Conservation (phyloP, 495 filamentous ascomycete genomes). For the Xylaria venustula region DNA sequence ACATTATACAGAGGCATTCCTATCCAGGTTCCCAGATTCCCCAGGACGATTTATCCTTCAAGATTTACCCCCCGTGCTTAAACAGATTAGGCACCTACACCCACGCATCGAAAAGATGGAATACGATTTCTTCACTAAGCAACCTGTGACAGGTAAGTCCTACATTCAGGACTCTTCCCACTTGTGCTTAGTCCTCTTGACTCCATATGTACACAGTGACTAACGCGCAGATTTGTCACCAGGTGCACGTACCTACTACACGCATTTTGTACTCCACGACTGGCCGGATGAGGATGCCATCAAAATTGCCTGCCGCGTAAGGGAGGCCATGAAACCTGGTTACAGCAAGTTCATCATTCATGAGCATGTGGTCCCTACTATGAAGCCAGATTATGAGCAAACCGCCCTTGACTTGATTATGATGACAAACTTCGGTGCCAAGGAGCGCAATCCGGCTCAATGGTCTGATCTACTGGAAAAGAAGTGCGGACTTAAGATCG, state of each 20-base stretch:
- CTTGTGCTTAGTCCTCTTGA: background rate
- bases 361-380: slow-evolving; percentile 48
- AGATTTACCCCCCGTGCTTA: slow-evolving; percentile 43
- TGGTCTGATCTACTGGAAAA: too few relatives aligned
- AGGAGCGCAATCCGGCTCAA: too few relatives aligned
- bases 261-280: slow-evolving; percentile 38
- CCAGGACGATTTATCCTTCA: slow-evolving; percentile 49
- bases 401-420: too few relatives aligned
- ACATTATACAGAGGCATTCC: slow-evolving; percentile 50
- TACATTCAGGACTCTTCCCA: background rate
- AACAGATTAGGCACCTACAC: slow-evolving; percentile 18
- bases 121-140: slow-evolving; percentile 38
- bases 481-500: too few relatives aligned
- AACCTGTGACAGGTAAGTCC: slow-evolving; percentile 46
- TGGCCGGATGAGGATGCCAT: slow-evolving; percentile 34
- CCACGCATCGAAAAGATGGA: slow-evolving; percentile 28
- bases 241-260: slow-evolving; percentile 38
- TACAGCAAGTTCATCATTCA: slow-evolving; percentile 47
- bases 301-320: slow-evolving; percentile 25
- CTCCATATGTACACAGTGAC: too few relatives aligned
- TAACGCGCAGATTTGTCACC: too few relatives aligned
- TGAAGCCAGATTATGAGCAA: slow-evolving; percentile 39
- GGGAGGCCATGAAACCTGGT: slow-evolving; percentile 36
- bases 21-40: slow-evolving; percentile 33
- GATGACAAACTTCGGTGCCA: too few relatives aligned